These are phyloP conservation scores for Keithomyces neogunnii DNA, from an alignment of 2,329 filamentous ascomycete species.

Conservation along the genomic window DNA sequence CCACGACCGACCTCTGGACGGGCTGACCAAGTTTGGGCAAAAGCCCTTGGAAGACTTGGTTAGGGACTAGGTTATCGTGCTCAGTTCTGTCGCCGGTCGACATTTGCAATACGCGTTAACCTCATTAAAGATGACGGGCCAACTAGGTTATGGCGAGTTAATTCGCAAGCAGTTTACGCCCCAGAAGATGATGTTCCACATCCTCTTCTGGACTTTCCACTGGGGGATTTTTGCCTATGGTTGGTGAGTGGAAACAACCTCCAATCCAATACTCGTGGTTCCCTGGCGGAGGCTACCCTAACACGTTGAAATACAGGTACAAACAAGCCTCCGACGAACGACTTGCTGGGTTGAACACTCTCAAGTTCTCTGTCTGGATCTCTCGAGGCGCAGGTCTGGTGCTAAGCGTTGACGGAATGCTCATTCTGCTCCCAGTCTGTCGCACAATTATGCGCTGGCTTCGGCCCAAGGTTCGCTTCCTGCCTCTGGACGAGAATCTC, in stretches of 20 bases:
- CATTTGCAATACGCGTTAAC: slow-evolving; percentile 25
- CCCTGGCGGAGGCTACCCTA: not conserved
- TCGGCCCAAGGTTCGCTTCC: slow-evolving; percentile 76
- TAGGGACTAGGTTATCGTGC: not conserved
- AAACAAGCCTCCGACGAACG: slow-evolving; percentile 63
- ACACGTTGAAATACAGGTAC: slow-evolving; percentile 46
- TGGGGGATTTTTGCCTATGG: slow-evolving; percentile 72
- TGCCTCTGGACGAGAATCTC: slow-evolving; percentile 91
- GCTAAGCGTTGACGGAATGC: slow-evolving; percentile 71
- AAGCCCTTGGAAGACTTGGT: not conserved
- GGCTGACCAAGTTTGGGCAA: not conserved
- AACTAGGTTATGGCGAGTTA: slow-evolving; percentile 34
- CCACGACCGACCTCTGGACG: not conserved
- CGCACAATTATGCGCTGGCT: slow-evolving; percentile 78
- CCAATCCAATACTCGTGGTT: not conserved
- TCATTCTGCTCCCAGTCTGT: slow-evolving; percentile 93
- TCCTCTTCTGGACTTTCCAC: slow-evolving; percentile 74
- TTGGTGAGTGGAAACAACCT: slow-evolving; percentile 52
- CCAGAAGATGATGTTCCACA: slow-evolving; percentile 68
- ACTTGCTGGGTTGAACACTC: slow-evolving; percentile 69
- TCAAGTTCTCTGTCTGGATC: slow-evolving; percentile 89
- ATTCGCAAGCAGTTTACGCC: slow-evolving; percentile 58
- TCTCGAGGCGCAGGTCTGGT: slow-evolving; percentile 88
- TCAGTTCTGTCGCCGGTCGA: slow-evolving; percentile 45
- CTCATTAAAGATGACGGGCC: slow-evolving; percentile 21